Evolutionary conservation across 2,329 filamentous ascomycete species (phyloP).

Genomic region (Oidium heveae): DNA sequence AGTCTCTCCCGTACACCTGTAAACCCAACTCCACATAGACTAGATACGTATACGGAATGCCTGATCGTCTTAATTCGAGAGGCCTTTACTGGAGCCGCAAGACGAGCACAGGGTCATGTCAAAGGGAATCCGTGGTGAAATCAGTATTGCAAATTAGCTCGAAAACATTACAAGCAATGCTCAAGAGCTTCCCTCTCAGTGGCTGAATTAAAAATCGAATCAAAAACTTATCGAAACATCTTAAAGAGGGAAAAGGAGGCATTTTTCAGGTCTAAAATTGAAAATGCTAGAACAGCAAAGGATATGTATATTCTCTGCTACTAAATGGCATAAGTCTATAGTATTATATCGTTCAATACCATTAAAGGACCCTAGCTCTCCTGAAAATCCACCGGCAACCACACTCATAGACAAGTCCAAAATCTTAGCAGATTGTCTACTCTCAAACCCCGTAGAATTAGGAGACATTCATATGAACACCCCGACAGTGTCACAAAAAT

Average conservation of each 20-base stretch:
- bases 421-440: neutral
- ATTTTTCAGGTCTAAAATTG: neutral
- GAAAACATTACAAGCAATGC: neutral
- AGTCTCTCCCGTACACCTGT: neutral
- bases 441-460: neutral
- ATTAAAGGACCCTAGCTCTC: neutral
- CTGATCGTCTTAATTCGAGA: neutral
- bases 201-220: neutral
- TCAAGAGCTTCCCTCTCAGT: neutral
- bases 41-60: neutral
- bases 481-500: neutral
- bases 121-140: neutral
- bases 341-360: neutral
- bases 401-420: neutral
- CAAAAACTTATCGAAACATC: neutral
- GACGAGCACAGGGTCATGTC: neutral
- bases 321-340: neutral
- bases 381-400: neutral
- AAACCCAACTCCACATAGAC: neutral
- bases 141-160: neutral
- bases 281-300: slow-evolving; percentile 1
- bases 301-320: neutral
- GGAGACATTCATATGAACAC: neutral
- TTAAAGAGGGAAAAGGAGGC: neutral
- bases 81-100: neutral